A percentile compares a stretch with the other conserved stretches of the same genome.
Evolutionary conservation across 805 yeast genomes (phyloP).

Genomic region (Candida qinlingensis): DNA sequence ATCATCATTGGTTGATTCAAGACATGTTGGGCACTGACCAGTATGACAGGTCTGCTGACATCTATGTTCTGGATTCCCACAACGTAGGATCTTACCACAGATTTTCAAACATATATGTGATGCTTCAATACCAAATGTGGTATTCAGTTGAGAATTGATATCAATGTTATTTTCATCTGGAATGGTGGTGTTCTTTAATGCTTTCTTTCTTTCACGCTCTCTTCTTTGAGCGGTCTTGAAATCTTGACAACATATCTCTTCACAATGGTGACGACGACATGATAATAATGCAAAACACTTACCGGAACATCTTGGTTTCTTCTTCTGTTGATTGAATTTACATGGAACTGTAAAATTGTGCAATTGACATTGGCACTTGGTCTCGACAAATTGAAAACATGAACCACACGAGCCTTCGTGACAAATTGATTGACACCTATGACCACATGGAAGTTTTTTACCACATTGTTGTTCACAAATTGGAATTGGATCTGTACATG

Average conservation of each 20-base stretch:
- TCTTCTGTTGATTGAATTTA: slow-evolving; percentile 43
- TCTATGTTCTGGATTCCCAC: slow-evolving; percentile 53
- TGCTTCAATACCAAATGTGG: slow-evolving; percentile 56
- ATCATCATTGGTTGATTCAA: slow-evolving; percentile 77
- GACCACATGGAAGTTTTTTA: slow-evolving; percentile 67
- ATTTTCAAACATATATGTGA: slow-evolving; percentile 64
- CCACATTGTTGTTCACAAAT: slow-evolving; percentile 65
- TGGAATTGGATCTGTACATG: slow-evolving; percentile 77
- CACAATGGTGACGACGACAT: slow-evolving; percentile 79
- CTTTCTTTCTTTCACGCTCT: slow-evolving; percentile 44
- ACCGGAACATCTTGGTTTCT: slow-evolving; percentile 55
- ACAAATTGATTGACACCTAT: slow-evolving; percentile 63
- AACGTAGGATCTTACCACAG: slow-evolving; percentile 57
- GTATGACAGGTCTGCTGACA: slow-evolving; percentile 72
- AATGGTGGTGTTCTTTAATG: slow-evolving; percentile 37
- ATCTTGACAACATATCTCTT: slow-evolving; percentile 60
- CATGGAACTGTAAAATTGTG: slow-evolving; percentile 61
- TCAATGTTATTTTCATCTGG: slow-evolving; percentile 24
- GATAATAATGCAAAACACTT: slow-evolving; percentile 71
- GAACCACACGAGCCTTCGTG: slow-evolving; percentile 75
- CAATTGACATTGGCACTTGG: slow-evolving; percentile 60
- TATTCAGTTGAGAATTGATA: slow-evolving; percentile 32
- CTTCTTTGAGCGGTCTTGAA: slow-evolving; percentile 51
- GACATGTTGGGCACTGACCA: slow-evolving; percentile 76
- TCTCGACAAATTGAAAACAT: slow-evolving; percentile 49